Base-by-base conservation (phyloP, 805 yeast species). In the Komagataella phaffii region DNA sequence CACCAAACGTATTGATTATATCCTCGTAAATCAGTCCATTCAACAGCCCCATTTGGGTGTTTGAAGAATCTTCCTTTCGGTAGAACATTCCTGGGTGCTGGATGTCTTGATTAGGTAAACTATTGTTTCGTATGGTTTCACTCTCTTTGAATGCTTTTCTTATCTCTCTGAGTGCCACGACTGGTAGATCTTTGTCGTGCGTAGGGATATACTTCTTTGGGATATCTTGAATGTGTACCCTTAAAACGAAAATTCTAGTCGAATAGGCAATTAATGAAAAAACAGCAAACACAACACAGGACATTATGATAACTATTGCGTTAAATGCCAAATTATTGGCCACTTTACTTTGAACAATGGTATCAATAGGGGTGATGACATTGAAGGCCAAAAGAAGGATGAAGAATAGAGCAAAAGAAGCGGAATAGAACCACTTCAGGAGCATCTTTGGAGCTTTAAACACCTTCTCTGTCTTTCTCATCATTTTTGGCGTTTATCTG, bases 141-240 rank as follows among this genome's bases (percentile, higher is more conserved):
- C 83, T 74, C 49, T 72, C 66, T 1, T 61, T 61, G 53, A 74
- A 65, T 50, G 74, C 75, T 44, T 60, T 57, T 3, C 63, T 56
- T 21, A 83, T 71, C 57, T 65, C 59, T 5, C 59, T 56, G 46
- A 75, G 64, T 53, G 76, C 70, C 2, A 66, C 62, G n/a, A 63
- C 64, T 1, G 86, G 82, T 45, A 83, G 62, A 58, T 83, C 88
- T 53, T 76, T 81, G 6, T 72, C 65, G 30, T 80, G 76, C 17
- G 79, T 71, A 1, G 96, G 90, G 24, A 89, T 73, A 63, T 88
- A 88, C 18, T 79, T 68, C 55, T 84, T 77, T 0, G 97, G 97
- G 17, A 90, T 85, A 56, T 85, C 93, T 53, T 79, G 77, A 55
- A 89, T 60, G 49, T 82, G 70, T 50, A 79, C 72, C 53, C 83